These are phyloP conservation scores for Alternaria gaisen DNA, from an alignment of 2,329 filamentous ascomycete genomes.

Conservation along the genomic window DNA sequence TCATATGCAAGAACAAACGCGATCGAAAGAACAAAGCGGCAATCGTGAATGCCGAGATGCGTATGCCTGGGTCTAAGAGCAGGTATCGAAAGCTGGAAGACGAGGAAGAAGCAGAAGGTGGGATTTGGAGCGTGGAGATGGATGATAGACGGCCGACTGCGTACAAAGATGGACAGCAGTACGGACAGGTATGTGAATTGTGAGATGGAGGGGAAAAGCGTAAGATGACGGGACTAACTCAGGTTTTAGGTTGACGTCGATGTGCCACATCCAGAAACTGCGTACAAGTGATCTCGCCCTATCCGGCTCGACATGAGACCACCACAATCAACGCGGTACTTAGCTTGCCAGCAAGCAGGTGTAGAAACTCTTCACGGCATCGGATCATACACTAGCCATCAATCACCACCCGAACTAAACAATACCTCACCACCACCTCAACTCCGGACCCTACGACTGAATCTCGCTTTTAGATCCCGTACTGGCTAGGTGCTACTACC, in stretches of 20 bases:
- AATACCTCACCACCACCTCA: not conserved
- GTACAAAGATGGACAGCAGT: slow-evolving; percentile 1
- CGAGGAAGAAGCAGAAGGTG: slow-evolving; percentile 6
- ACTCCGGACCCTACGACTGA: too few species aligned
- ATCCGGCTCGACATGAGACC: not conserved
- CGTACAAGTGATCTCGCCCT: not conserved
- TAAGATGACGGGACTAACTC: not conserved
- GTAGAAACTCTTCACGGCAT: not conserved
- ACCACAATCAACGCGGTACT: not conserved
- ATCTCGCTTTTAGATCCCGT: not conserved
- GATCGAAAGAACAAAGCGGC: slow-evolving; percentile 4
- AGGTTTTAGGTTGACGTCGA: not conserved
- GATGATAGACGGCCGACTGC: slow-evolving; percentile 8
- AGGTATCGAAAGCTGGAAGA: slow-evolving; percentile 10
- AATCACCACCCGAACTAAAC: not conserved
- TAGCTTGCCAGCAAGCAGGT: not conserved
- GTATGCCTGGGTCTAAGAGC: slow-evolving; percentile 5
- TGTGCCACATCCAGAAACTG: not conserved
- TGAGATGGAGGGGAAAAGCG: not conserved
- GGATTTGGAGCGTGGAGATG: slow-evolving; percentile 13
- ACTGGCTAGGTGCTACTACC: too few species aligned
- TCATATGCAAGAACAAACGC: slow-evolving; percentile 11
- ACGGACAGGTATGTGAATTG: not conserved
- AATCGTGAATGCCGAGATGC: slow-evolving; percentile 7
- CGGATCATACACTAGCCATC: not conserved